Evolutionary conservation across 2,329 filamentous ascomycete species (phyloP), one percentile per base, ranked within the genome.

Genomic region (Teratosphaeriaceae sp.): DNA sequence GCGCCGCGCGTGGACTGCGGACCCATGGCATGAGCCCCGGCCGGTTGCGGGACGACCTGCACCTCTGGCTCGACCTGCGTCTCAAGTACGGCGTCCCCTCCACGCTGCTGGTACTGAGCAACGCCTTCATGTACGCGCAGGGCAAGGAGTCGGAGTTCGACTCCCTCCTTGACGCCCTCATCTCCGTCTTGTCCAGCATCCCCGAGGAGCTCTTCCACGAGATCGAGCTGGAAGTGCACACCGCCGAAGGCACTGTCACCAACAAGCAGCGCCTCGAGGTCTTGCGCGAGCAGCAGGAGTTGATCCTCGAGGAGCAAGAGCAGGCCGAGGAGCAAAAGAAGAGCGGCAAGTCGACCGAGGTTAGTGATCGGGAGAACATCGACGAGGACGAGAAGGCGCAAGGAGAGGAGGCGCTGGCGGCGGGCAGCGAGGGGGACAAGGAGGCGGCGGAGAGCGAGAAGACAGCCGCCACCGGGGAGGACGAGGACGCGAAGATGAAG

Each of bases 231-330:
- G 92, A 98, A 71, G 88, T 98, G 8, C 88, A 96, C 75, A 94
- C 84, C 48, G 89, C 90, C 38, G 92, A 98, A 70, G 92, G 92
- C 48, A 90, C 89, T 9, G 92, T 92, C 19, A 98, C 92, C 53
- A 98, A 98, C 79, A 96, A 94, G 77, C 92, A 97, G 74, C 85
- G 92, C 64, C 84, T 98, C 31, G 92, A 98, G 72, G 92, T 98
- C 13, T 78, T 98, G 62, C 94, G 88, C 77, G 92, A 98, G 72
- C 92, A 98, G 72, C 86, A 98, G 66, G 92, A 96, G 64, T 80
- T 98, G 50, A 98, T 98, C 45, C 84, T 95, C 51, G 92, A 98
- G 63, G 92, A 98, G 73, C 94, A 90, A 51, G 79, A 92, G 71
- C 90, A 98, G 70, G 85, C 86, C 59, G 78, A 88, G 62, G 79